Conservation (phyloP, 257 asterid species). For the Fraxinus quadrangulata region DNA sequence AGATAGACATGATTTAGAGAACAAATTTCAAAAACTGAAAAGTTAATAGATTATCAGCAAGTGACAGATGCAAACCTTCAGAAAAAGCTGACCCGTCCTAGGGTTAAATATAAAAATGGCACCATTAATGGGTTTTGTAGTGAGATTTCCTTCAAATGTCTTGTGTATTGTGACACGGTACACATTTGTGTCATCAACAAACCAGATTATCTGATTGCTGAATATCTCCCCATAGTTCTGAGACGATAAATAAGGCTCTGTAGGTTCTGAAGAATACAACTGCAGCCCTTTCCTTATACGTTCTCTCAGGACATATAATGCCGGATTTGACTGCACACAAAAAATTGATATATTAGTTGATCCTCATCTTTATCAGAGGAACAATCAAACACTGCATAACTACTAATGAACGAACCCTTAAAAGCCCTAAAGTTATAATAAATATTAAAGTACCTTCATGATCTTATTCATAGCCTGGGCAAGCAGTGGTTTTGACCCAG, state of each 20-base stretch:
- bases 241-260: constrained; percentile 96
- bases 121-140: constrained; percentile 96
- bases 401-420: background rate
- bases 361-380: background rate
- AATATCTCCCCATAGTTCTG: constrained; percentile 99
- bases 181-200: constrained; percentile 97
- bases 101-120: constrained; percentile 97
- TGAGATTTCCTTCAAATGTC: constrained; percentile 95
- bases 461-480: constrained; percentile 99
- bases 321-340: constrained; percentile 87
- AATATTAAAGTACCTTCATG: constrained; percentile 69
- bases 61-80: constrained; percentile 55
- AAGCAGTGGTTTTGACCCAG: constrained; percentile 96
- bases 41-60: constrained; percentile 5
- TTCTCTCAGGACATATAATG: constrained; percentile 88
- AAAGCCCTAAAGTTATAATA: background rate
- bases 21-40: background rate
- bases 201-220: constrained; percentile 99
- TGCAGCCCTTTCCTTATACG: constrained; percentile 96
- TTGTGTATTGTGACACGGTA: constrained; percentile 98
- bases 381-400: background rate
- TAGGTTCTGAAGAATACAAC: constrained; percentile 96
- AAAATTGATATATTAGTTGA: constrained; percentile 16
- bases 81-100: constrained; percentile 91
- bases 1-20: background rate